Base-by-base conservation (phyloP, 2,329 filamentous ascomycete genomes). In the Fusarium mexicanum region DNA sequence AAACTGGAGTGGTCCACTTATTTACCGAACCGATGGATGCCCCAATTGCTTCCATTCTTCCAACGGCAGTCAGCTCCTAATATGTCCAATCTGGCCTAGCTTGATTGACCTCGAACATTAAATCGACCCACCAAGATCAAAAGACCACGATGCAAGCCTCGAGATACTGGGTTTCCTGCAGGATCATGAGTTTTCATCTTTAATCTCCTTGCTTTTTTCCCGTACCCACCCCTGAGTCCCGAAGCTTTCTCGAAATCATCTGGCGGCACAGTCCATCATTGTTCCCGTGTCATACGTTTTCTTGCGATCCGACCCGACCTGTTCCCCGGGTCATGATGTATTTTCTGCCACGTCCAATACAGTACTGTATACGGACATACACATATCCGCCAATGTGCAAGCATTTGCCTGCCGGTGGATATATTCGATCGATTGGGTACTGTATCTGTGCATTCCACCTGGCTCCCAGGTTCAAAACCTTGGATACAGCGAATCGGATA, bases 251-350 rank as follows among this genome's bases (percentile, higher is more conserved):
- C 50, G 43, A 74, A 53, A 51, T 58, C 55, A 46, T 68, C 40
- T 55, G 53, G 59, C 55, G 60, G 58, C 61, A 62, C 71, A 62
- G 53, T 54, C 64, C 64, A 72, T 65, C 64, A 61, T 74, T 57
- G 65, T 65, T 71, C 66, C 57, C 57, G 33, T 50, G 76, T 78
- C 76, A 78, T 78, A 78, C 76, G 68, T 74, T 77, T 75, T 67
- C 26, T 48, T 44, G 29, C 50, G 46, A 61, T 47, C 50, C 55
- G 64, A 67, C 51, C 38, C 63, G 57, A 65, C 43, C 43, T 55
- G 64, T 75, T 75, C 63, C 66, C 69, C 46, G 64, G 66, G 66
- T 37, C 47, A 43, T 44, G 48, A 44, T 50, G 38, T 64, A 59
- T 57, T 58, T 50, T 53, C 50, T 61, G 33, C 69, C 64, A 64